phyloP scores from a whole-genome alignment of 2,329 filamentous ascomycete species.

The Stemphylium vesicarium region DNA sequence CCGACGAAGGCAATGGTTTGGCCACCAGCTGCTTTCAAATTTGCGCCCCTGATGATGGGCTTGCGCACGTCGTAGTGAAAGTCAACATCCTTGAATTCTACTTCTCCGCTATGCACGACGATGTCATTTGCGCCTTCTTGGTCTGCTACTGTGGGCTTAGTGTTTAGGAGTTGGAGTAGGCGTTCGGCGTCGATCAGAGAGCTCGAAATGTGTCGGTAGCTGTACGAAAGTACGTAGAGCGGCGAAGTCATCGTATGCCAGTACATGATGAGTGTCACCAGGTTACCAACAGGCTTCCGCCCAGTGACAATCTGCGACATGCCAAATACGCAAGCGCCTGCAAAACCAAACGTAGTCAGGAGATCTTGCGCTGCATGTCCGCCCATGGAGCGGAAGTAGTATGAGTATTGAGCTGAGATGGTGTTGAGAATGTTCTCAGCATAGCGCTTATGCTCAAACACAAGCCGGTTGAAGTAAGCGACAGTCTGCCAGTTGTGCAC shows the following conservation, averaged over 20 bases:
- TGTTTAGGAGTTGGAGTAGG: constrained; percentile 63
- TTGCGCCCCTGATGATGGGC: constrained; percentile 58
- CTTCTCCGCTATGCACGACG: constrained; percentile 54
- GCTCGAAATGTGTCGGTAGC: constrained; percentile 56
- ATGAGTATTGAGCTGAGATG: constrained; percentile 43
- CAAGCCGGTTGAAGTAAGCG: constrained; percentile 63
- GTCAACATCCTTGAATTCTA: constrained; percentile 61
- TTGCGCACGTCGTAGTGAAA: constrained; percentile 64
- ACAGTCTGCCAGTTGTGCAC: constrained; percentile 68
- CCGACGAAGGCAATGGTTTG: constrained; percentile 67
- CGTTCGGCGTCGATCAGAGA: constrained; percentile 71
- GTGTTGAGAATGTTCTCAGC: constrained; percentile 47
- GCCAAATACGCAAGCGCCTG: constrained; percentile 59
- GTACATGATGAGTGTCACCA: constrained; percentile 70
- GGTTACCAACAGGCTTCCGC: constrained; percentile 61
- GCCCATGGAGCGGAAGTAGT: constrained; percentile 40
- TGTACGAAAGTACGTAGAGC: constrained; percentile 58
- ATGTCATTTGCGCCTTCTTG: constrained; percentile 48
- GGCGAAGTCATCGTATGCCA: constrained; percentile 61
- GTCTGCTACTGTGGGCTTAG: constrained; percentile 63
- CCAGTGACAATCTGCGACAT: constrained; percentile 60
- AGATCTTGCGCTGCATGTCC: constrained; percentile 53
- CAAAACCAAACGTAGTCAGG: constrained; percentile 57
- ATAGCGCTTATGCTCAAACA: constrained; percentile 62
- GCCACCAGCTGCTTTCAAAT: constrained; percentile 58